Evolutionary conservation across 2,329 filamentous ascomycete genomes (phyloP), one percentile per base, ranked within the genome.

Genomic region (Colletotrichum godetiae): DNA sequence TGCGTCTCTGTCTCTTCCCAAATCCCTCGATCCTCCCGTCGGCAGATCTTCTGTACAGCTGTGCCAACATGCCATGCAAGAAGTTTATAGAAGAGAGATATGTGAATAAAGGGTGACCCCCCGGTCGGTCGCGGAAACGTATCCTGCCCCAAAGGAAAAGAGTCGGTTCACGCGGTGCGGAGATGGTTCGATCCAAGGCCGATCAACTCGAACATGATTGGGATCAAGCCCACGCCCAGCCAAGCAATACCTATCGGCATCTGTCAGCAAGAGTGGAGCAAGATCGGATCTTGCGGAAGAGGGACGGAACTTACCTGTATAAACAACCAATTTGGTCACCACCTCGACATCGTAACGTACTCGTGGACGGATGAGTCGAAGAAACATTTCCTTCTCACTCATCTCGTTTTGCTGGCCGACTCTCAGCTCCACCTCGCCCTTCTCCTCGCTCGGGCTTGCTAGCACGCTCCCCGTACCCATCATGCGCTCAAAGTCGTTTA

Each of bases 311-410:
- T 91, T 85, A 95, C 96, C 97, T 72, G 93, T 90, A 85, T 99
- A 99, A 29, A 99, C 95, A 78, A 99, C 93, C 74, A 99, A 84
- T 84, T 98, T 98, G 5, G 97, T 98, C 49, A 99, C 93, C 52
- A 99, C 96, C 83, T 99, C 97, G n/a, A 98, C 96, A 83, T 99
- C 97, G 80, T 98, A 99, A 77, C 95, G 89, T 73, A 98, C 95
- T 76, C 97, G 91, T 61, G 97, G 95, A 83, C 93, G 94, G 75
- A 95, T 92, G 68, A 98, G 87, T 80, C 89, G 91, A 57, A 92
- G 93, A 82, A 98, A 98, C 81, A 98, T 92, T 80, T 97, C 93
- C 77, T 88, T 89, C 81, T 95, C 92, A 60, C 91, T 91, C 31
- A 89, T 78, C 77, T 89, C 88, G 57, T 89, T 85, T 61, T 87